phyloP scores from a whole-genome alignment of 2,329 filamentous ascomycete species.

The Cryphonectria radicalis region DNA sequence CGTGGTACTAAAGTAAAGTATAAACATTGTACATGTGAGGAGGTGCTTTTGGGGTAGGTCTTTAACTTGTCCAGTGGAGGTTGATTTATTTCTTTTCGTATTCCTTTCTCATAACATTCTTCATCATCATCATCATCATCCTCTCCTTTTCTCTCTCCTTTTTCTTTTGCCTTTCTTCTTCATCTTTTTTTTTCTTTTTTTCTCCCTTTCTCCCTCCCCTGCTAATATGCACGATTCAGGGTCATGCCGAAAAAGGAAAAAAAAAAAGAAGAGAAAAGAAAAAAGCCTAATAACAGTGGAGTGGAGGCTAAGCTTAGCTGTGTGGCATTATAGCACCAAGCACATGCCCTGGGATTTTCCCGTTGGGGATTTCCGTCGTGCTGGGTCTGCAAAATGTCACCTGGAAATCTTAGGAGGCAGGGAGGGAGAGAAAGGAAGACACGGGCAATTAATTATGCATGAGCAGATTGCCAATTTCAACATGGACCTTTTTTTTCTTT shows the following conservation, averaged over 20 bases:
- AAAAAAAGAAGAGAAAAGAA: not conserved
- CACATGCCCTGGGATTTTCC: not conserved
- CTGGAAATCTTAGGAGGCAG: not conserved
- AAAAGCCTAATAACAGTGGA: not conserved
- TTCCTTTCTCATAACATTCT: not conserved
- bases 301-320: not conserved
- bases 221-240: not conserved
- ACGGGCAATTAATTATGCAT: not conserved
- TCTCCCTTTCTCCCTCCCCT: too few species aligned
- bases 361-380: not conserved
- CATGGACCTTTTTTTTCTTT: not conserved
- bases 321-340: not conserved
- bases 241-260: not conserved
- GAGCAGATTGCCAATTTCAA: constrained; percentile 9
- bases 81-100: not conserved
- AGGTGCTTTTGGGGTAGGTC: not conserved
- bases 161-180: not conserved
- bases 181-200: too few species aligned
- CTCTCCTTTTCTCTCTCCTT: not conserved
- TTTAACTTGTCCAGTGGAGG: not conserved
- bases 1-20: too few species aligned
- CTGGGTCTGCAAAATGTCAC: not conserved
- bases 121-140: not conserved
- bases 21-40: not conserved
- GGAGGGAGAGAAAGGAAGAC: not conserved